A percentile compares a stretch with the other conserved stretches of the same genome.
phyloP scores from a whole-genome alignment of 2,329 filamentous ascomycete species.

The Exophiala aquamarina region DNA sequence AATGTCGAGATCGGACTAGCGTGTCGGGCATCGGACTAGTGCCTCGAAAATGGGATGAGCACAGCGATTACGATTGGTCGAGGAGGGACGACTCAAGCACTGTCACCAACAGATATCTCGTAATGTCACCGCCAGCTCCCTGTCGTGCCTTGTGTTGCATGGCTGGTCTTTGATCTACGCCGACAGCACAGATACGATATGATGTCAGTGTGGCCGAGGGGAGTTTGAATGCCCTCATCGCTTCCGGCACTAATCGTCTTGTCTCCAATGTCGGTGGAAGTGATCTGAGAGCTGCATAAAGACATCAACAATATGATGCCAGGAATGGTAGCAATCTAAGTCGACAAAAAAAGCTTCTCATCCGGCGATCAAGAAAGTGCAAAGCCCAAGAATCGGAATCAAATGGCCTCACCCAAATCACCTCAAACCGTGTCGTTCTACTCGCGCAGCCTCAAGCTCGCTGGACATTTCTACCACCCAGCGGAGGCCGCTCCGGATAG shows the following conservation, averaged over 20 bases:
- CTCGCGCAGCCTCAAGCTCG: slow-evolving; percentile 14
- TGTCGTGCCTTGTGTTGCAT: background rate
- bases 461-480: slow-evolving; percentile 8
- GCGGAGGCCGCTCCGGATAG: slow-evolving; percentile 10
- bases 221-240: background rate
- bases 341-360: background rate
- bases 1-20: no score
- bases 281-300: background rate
- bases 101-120: background rate
- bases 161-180: background rate
- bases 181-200: background rate
- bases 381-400: background rate
- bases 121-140: background rate
- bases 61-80: background rate
- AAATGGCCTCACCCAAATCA: background rate
- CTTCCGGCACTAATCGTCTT: background rate
- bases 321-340: background rate
- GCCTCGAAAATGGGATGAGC: background rate
- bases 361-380: background rate
- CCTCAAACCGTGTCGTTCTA: slow-evolving; percentile 15
- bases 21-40: background rate
- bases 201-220: background rate
- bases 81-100: background rate
- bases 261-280: background rate
- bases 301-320: background rate